Evolutionary conservation across 495 filamentous ascomycete genomes (phyloP).

Genomic region (Venustampulla echinocandica): DNA sequence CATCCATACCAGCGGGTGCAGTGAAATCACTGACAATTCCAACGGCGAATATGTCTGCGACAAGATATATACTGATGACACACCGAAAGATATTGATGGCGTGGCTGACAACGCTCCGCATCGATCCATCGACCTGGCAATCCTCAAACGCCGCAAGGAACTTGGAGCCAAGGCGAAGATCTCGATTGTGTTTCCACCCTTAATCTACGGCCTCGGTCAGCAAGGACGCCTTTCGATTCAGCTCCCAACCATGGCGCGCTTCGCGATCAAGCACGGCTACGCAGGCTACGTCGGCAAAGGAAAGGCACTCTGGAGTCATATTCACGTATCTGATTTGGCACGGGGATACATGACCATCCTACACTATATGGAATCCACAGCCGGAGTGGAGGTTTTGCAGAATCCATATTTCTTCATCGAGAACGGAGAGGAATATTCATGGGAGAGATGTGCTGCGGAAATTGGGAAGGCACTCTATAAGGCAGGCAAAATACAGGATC

Average conservation of each 20-base stretch:
- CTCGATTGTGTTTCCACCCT: conserved; percentile 30
- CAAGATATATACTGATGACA: conserved; percentile 30
- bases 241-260: conserved; percentile 26
- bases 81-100: conserved; percentile 25
- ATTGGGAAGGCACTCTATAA: conserved; percentile 22
- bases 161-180: conserved; percentile 29
- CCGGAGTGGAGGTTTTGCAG: conserved; percentile 11
- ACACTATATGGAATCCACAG: conserved; percentile 24
- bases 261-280: conserved; percentile 31
- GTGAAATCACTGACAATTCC: neutral
- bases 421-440: conserved; percentile 28
- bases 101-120: conserved; percentile 31
- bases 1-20: conserved; percentile 32
- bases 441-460: conserved; percentile 21
- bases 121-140: conserved; percentile 33
- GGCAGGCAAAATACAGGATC: conserved; percentile 20
- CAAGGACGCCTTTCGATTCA: conserved; percentile 27
- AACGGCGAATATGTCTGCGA: conserved; percentile 20
- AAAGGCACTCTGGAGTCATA: conserved; percentile 20
- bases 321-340: conserved; percentile 28
- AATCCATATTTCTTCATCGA: conserved; percentile 34
- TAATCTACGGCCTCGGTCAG: conserved; percentile 28
- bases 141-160: conserved; percentile 25
- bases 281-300: conserved; percentile 25
- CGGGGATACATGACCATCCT: conserved; percentile 27